A percentile compares a stretch with the other conserved stretches of the same genome.
Evolutionary conservation across 495 filamentous ascomycete species (phyloP).

Genomic region (Paragyromitra xinjiangensis): DNA sequence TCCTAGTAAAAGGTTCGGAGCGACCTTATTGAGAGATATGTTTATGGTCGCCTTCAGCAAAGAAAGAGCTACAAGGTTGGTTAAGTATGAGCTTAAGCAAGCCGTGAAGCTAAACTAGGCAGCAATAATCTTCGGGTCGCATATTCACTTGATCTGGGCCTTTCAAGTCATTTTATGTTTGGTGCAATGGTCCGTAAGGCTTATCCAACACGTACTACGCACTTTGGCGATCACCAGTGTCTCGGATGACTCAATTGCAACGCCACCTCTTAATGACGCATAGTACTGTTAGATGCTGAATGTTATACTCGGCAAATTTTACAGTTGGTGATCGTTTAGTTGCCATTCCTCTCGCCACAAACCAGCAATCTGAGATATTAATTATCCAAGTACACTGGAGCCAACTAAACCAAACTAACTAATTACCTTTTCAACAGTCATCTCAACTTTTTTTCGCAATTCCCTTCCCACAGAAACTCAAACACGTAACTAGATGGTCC

Average conservation of each 20-base stretch:
- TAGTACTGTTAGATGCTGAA: not conserved
- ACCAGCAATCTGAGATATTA: not conserved
- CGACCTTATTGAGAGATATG: too few species aligned
- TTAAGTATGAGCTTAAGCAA: too few species aligned
- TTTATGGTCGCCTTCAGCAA: too few species aligned
- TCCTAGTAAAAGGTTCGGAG: too few species aligned
- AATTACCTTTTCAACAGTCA: slow-evolving; percentile 2
- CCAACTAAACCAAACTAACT: not conserved
- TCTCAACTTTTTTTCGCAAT: not conserved
- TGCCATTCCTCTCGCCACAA: not conserved
- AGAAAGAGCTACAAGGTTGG: too few species aligned
- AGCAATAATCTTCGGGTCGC: too few species aligned
- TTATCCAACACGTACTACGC: too few species aligned
- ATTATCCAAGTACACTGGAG: not conserved
- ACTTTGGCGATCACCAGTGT: too few species aligned
- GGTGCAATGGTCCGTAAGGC: too few species aligned
- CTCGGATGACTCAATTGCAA: not conserved
- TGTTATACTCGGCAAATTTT: not conserved
- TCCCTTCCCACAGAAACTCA: not conserved
- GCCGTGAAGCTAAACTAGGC: too few species aligned
- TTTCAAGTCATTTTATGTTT: too few species aligned
- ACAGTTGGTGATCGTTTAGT: not conserved
- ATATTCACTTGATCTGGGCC: too few species aligned
- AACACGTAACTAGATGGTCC: not conserved
- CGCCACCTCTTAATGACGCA: not conserved